phyloP scores from a whole-genome alignment of 1,284 basidiomycete species.

The Wallemia mellicola region DNA sequence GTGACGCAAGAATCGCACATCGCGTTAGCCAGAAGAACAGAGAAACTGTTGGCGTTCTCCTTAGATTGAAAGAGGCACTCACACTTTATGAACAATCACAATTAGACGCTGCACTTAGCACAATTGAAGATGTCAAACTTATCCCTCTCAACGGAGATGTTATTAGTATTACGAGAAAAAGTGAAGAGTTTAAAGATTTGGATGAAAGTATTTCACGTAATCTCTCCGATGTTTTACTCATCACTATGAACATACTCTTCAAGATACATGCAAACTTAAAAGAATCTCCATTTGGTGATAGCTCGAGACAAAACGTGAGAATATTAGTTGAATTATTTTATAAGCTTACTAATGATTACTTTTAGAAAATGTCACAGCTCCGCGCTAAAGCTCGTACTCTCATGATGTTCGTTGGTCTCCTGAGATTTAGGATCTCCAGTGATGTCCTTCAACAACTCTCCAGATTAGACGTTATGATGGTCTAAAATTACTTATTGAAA shows the following conservation, averaged over 20 bases:
- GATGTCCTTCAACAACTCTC: slow-evolving; percentile 63
- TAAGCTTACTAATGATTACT: neutral
- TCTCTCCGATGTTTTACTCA: slow-evolving; percentile 56
- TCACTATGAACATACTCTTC: slow-evolving; percentile 80
- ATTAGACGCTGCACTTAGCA: slow-evolving; percentile 47
- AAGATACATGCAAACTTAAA: slow-evolving; percentile 47
- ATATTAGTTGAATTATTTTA: slow-evolving; percentile 1
- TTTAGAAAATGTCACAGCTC: slow-evolving; percentile 20
- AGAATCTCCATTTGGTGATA: slow-evolving; percentile 35
- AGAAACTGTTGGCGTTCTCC: slow-evolving; percentile 26
- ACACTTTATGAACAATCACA: slow-evolving; percentile 40
- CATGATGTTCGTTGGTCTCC: slow-evolving; percentile 59
- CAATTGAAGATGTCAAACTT: slow-evolving; percentile 63
- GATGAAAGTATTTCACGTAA: slow-evolving; percentile 63
- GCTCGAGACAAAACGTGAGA: slow-evolving; percentile 36
- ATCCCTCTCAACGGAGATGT: slow-evolving; percentile 68
- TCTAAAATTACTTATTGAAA: neutral
- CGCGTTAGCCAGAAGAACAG: slow-evolving; percentile 48
- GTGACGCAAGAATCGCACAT: slow-evolving; percentile 39
- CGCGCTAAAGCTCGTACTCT: slow-evolving; percentile 20
- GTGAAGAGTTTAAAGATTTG: slow-evolving; percentile 70
- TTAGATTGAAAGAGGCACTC: slow-evolving; percentile 56
- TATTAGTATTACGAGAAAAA: slow-evolving; percentile 50
- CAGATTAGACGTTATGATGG: slow-evolving; percentile 2
- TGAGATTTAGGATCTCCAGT: slow-evolving; percentile 62